Evolutionary conservation across 2,329 filamentous ascomycete genomes (phyloP), one percentile per base, ranked within the genome.

Genomic region (Epichloe brachyelytri): DNA sequence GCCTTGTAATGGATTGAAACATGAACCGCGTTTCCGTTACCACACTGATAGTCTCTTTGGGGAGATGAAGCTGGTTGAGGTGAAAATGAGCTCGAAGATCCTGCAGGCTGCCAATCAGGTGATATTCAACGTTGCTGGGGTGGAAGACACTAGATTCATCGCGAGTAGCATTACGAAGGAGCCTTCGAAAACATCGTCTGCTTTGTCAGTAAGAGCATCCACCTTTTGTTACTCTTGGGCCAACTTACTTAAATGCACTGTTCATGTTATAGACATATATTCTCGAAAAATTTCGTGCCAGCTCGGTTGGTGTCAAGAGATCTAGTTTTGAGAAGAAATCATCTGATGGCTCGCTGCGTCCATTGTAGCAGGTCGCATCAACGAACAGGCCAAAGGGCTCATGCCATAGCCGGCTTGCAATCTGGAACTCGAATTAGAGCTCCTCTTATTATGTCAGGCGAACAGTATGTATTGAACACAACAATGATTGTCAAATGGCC

Each of bases 221-320:
- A 7, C 11, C 0, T 26, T 14, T 22, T 36, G 12, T 4, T 22
- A 8, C 20, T 36, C 20, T 15, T 7, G 5, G 19, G 15, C 2
- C 5, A 36, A 51, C 69, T 55, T 66, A 78, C 75, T 78, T 75
- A 63, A 83, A 85, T 11, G 80, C 76, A 59, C 78, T 84, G 58
- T 86, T 86, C 81, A 85, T 85, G 60, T 86, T 86, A 65, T 86
- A 85, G 15, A 86, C 72, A 56, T 85, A 86, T 40, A 84, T 73
- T 38, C 80, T 73, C 1, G 76, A 71, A 4, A 85, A 67, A 53
- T 82, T 78, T 48, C 71, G 72, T 2, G 76, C 72, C 43, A 85
- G 63, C 57, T 86, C 82, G 0, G 72, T 71, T 0, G 82, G 82
- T 3, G 78, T 80, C 3, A 86, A 71, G 11, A 77, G 66, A 59